Conservation (phyloP, 176 grass and related monocot genomes). For the Musa schizocarpa region DNA sequence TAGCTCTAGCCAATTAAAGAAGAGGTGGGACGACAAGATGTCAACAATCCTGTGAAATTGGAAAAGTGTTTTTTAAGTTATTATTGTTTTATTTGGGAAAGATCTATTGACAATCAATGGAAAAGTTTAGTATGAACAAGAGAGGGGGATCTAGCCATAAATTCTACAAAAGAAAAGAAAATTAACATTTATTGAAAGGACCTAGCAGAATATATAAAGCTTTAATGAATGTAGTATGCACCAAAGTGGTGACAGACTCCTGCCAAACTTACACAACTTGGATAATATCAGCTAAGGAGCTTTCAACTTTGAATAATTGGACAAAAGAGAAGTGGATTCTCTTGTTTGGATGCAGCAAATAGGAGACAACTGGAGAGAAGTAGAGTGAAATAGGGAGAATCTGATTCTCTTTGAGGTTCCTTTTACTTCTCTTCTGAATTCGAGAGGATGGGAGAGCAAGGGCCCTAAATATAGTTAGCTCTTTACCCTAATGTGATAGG, state of each 20-base stretch:
- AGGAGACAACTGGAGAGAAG: not conserved
- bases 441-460: not conserved
- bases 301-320: not conserved
- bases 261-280: not conserved
- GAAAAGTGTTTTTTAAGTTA: too few species aligned
- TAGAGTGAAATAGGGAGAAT: not conserved
- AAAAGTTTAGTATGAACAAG: not conserved
- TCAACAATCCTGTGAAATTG: too few species aligned
- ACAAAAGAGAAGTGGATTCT: not conserved
- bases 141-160: not conserved
- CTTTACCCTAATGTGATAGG: not conserved
- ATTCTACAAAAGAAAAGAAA: not conserved
- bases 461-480: too few species aligned
- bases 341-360: not conserved
- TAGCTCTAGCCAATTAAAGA: not conserved
- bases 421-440: not conserved
- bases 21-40: too few species aligned
- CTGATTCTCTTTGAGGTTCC: not conserved
- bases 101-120: not conserved
- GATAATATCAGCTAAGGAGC: not conserved
- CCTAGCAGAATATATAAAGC: not conserved
- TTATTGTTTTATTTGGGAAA: not conserved
- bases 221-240: not conserved
- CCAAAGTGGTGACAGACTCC: not conserved
- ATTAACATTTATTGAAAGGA: not conserved